Evolutionary conservation across 371 early-diverging fungal species (phyloP).

Genomic region (Apophysomyces ossiformis): DNA sequence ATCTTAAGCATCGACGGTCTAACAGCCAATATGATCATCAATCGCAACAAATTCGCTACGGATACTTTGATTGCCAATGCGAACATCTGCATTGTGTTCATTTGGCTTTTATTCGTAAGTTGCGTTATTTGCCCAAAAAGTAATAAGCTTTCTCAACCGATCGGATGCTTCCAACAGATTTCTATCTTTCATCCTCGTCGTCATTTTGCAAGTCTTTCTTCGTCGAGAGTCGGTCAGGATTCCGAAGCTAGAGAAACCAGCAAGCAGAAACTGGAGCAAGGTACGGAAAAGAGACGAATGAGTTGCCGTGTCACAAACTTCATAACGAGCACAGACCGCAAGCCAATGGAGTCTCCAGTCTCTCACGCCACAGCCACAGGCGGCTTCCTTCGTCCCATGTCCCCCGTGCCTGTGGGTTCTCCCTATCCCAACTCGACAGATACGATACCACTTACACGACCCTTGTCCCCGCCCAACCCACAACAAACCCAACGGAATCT

Average conservation of each 20-base stretch:
- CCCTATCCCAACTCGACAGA: slow-evolving; percentile 28
- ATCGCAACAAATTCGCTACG: slow-evolving; percentile 14
- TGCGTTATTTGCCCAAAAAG: neutral
- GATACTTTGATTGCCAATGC: slow-evolving; percentile 26
- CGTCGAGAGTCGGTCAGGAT: slow-evolving; percentile 8
- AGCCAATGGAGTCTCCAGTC: neutral
- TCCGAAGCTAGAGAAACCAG: slow-evolving; percentile 4
- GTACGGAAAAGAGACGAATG: neutral
- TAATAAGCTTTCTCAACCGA: too few species aligned
- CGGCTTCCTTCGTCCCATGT: slow-evolving; percentile 47
- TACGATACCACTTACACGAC: slow-evolving; percentile 29
- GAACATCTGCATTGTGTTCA: slow-evolving; percentile 34
- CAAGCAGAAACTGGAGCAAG: neutral
- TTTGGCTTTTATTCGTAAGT: slow-evolving; percentile 31
- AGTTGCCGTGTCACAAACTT: slow-evolving; percentile 30
- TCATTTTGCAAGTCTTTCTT: slow-evolving; percentile 13
- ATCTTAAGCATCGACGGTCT: slow-evolving; percentile 50
- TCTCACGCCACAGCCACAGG: slow-evolving; percentile 11
- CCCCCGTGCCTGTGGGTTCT: slow-evolving; percentile 40
- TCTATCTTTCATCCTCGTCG: slow-evolving; percentile 50
- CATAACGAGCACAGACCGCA: slow-evolving; percentile 13
- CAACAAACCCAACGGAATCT: slow-evolving; percentile 21
- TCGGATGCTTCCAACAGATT: slow-evolving; percentile 27
- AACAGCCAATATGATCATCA: slow-evolving; percentile 25
- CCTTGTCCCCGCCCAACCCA: slow-evolving; percentile 23